Percentiles rank a stretch among this genome's conserved stretches.
These are phyloP conservation scores for Stephania yunnanensis DNA, from an alignment of 164 flowering plant species.

Conservation along the genomic window DNA sequence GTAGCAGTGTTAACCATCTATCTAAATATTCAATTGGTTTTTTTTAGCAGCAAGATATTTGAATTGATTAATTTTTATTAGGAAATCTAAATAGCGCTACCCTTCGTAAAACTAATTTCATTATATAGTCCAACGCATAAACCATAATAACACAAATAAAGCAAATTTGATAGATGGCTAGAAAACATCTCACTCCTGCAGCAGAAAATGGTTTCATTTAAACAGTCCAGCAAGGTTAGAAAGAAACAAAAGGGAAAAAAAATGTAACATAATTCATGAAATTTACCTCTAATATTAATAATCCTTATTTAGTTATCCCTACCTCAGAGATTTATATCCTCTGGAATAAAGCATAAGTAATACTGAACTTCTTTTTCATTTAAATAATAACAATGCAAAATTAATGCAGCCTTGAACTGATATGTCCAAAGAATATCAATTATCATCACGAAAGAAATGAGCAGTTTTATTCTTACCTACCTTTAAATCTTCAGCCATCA, in stretches of 20 bases:
- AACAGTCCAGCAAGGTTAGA: no score
- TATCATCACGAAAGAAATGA: not conserved
- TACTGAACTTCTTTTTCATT: not conserved
- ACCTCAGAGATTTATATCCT: not conserved
- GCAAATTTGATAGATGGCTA: no score
- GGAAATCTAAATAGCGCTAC: no score
- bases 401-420: not conserved
- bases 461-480: slow-evolving; percentile 26
- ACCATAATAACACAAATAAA: no score
- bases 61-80: no score
- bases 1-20: no score
- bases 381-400: not conserved
- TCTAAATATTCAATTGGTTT: no score
- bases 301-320: not conserved
- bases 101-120: no score
- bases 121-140: no score
- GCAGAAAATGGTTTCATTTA: no score
- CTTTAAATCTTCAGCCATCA: slow-evolving; percentile 95
- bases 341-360: not conserved
- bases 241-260: not conserved
- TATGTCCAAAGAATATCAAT: not conserved
- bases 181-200: no score
- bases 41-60: no score
- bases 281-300: not conserved
- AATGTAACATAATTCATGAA: not conserved